Evolutionary conservation across 1,139 yeast species (phyloP).

Genomic region (Yamadazyma spencermartinsiae): DNA sequence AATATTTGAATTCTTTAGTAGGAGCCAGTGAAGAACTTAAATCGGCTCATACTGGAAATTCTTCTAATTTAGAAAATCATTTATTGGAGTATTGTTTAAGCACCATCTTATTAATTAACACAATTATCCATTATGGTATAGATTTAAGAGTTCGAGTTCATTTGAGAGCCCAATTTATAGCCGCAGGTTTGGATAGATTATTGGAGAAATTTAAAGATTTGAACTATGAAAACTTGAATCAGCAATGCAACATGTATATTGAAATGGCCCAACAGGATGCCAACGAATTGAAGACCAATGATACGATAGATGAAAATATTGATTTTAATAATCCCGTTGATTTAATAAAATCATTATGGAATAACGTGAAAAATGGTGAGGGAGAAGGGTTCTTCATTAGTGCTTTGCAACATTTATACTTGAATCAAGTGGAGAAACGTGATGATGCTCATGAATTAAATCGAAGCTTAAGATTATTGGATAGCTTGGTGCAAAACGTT

Average conservation of each 20-base stretch:
- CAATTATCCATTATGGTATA: constrained; percentile 64
- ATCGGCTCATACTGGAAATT: constrained; percentile 49
- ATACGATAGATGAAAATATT: constrained; percentile 59
- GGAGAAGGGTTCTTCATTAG: constrained; percentile 73
- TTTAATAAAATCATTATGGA: constrained; percentile 67
- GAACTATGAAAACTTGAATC: constrained; percentile 62
- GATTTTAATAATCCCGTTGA: constrained; percentile 78
- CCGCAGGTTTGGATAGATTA: constrained; percentile 72
- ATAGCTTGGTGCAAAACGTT: constrained; percentile 80
- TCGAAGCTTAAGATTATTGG: constrained; percentile 74
- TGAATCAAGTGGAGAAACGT: constrained; percentile 63
- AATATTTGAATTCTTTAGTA: constrained; percentile 78
- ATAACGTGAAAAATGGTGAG: constrained; percentile 66
- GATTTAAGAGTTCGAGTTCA: constrained; percentile 72
- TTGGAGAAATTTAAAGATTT: constrained; percentile 62
- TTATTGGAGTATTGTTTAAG: constrained; percentile 79
- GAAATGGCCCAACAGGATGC: constrained; percentile 72
- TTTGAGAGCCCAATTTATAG: constrained; percentile 71
- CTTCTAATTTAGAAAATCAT: constrained; percentile 52
- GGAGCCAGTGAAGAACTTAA: constrained; percentile 91
- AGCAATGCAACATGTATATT: constrained; percentile 65
- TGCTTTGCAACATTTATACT: constrained; percentile 79
- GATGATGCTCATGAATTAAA: constrained; percentile 51
- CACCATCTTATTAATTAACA: constrained; percentile 74
- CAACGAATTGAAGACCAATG: constrained; percentile 60